Conservation (phyloP, 352 stramenopile genomes). For the Phytophthora cactorum region DNA sequence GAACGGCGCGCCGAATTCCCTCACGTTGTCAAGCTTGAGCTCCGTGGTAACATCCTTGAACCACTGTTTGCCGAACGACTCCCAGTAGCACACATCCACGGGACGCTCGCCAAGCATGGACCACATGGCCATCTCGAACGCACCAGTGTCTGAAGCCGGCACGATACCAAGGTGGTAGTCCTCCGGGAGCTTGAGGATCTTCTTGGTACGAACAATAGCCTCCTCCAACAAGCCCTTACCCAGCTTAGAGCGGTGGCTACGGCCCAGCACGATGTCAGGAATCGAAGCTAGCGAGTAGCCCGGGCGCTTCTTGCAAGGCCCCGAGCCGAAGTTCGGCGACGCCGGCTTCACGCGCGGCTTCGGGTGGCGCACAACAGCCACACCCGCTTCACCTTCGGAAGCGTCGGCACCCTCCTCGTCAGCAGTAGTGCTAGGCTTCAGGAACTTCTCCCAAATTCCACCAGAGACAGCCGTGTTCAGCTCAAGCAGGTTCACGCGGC, state of each 20-base stretch:
- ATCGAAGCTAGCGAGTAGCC: slow-evolving; percentile 94
- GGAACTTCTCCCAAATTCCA: slow-evolving; percentile 67
- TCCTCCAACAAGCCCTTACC: slow-evolving; percentile 96
- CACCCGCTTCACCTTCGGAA: slow-evolving; percentile 30
- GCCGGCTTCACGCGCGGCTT: slow-evolving; percentile 79
- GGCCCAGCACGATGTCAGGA: slow-evolving; percentile 89
- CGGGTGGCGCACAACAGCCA: slow-evolving; percentile 61
- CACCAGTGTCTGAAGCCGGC: slow-evolving; percentile 97
- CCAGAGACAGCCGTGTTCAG: slow-evolving; percentile 57
- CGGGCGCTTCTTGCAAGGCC: slow-evolving; percentile 98
- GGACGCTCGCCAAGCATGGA: slow-evolving; percentile 95
- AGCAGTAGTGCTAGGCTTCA: slow-evolving; percentile 47
- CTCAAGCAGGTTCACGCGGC: slow-evolving; percentile 86
- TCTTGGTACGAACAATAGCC: slow-evolving; percentile 96
- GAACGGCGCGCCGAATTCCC: slow-evolving; percentile 95
- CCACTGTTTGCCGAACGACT: slow-evolving; percentile 98
- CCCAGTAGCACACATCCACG: slow-evolving; percentile 96
- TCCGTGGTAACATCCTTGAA: slow-evolving; percentile 95
- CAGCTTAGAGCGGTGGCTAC: slow-evolving; percentile 97
- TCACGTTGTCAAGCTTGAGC: slow-evolving; percentile 94
- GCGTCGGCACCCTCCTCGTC: slow-evolving; percentile 33
- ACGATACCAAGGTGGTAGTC: slow-evolving; percentile 98
- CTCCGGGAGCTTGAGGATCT: slow-evolving; percentile 94
- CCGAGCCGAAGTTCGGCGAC: slow-evolving; percentile 97
- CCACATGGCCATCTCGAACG: slow-evolving; percentile 99